A percentile compares a stretch with the other conserved stretches of the same genome.
Evolutionary conservation across 1,284 basidiomycete species (phyloP).

Genomic region (Xerocomus nothofagi): DNA sequence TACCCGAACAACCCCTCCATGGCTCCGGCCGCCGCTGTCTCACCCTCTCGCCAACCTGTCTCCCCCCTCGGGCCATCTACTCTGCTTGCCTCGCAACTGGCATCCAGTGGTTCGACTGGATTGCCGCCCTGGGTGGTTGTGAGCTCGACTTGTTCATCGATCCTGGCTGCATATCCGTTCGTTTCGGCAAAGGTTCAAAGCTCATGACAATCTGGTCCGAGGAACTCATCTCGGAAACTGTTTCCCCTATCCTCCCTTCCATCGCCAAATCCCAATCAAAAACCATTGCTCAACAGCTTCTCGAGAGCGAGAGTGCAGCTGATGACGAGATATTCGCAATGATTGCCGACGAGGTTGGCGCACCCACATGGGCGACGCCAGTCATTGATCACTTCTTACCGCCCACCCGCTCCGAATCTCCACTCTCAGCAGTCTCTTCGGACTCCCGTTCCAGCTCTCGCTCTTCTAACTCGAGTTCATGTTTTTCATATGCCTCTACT

Average conservation of each 20-base stretch:
- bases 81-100: slow-evolving; percentile 63
- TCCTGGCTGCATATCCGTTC: slow-evolving; percentile 70
- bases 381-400: slow-evolving; percentile 56
- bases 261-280: slow-evolving; percentile 39
- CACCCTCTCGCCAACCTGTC: slow-evolving; percentile 62
- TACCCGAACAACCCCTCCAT: slow-evolving; percentile 56
- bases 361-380: slow-evolving; percentile 67
- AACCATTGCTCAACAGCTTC: slow-evolving; percentile 69
- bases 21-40: slow-evolving; percentile 73
- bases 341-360: slow-evolving; percentile 67
- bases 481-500: slow-evolving; percentile 55
- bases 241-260: slow-evolving; percentile 40
- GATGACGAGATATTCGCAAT: slow-evolving; percentile 71
- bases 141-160: slow-evolving; percentile 79
- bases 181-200: slow-evolving; percentile 46
- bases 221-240: slow-evolving; percentile 34
- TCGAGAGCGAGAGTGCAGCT: slow-evolving; percentile 64
- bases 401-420: slow-evolving; percentile 53
- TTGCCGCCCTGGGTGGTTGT: slow-evolving; percentile 58
- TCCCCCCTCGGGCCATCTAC: slow-evolving; percentile 70
- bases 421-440: slow-evolving; percentile 55
- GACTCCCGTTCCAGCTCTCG: slow-evolving; percentile 76
- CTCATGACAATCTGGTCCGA: slow-evolving; percentile 69
- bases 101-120: slow-evolving; percentile 78
- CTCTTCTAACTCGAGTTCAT: slow-evolving; percentile 68